These are phyloP conservation scores for Fraxinus cuspidata DNA, from an alignment of 257 asterid species.

Conservation along the genomic window DNA sequence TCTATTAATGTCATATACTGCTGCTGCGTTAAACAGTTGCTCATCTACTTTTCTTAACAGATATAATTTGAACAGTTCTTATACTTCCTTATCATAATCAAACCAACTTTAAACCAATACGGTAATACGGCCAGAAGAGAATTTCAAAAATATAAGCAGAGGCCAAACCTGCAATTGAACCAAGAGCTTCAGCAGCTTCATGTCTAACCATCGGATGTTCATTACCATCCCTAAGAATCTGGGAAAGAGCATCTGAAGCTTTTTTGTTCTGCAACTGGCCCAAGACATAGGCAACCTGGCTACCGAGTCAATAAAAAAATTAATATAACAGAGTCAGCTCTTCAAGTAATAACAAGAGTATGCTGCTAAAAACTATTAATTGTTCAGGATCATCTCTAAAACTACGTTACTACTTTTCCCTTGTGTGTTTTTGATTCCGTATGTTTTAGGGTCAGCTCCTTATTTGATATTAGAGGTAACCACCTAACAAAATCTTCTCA, in stretches of 20 bases:
- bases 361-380: neutral
- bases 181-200: conserved; percentile 99
- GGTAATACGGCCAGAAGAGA: neutral
- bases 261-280: conserved; percentile 90
- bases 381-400: neutral
- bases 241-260: conserved; percentile 79
- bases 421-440: neutral
- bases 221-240: conserved; percentile 57
- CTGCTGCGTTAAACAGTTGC: neutral
- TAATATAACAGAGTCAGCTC: neutral
- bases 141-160: conserved; percentile 7
- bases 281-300: conserved; percentile 86
- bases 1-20: neutral
- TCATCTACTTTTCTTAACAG: neutral
- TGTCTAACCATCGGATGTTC: conserved; percentile 99
- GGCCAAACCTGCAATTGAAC: conserved; percentile 81
- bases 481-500: neutral
- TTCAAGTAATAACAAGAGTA: neutral
- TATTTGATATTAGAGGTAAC: neutral
- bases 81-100: neutral
- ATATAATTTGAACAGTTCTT: neutral
- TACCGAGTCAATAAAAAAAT: conserved; percentile 13
- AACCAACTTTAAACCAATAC: neutral
- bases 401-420: neutral
- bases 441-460: neutral